phyloP scores from a whole-genome alignment of 176 grass and related monocot genomes.

The Aegilops umbellulata region DNA sequence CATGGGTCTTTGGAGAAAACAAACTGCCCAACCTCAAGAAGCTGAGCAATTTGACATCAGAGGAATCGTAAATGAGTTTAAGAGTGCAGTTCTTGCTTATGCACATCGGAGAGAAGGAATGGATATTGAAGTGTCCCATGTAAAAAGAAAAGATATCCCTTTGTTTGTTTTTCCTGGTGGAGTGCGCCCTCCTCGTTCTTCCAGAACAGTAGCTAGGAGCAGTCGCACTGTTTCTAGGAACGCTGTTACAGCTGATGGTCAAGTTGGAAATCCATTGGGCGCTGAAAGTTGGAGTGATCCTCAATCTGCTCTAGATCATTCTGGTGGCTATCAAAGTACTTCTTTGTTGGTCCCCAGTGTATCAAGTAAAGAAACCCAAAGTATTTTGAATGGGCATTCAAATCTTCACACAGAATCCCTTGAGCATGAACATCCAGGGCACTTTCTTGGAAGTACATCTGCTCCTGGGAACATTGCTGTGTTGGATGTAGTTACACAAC shows the following conservation, averaged over 20 bases:
- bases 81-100: constrained; percentile 55
- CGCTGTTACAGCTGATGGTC: constrained; percentile 40
- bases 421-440: constrained; percentile 21
- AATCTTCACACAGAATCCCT: constrained; percentile 27
- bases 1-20: constrained; percentile 82
- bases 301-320: constrained; percentile 28
- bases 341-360: constrained; percentile 2
- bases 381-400: constrained; percentile 30
- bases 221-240: constrained; percentile 25
- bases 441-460: constrained; percentile 15
- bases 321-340: constrained; percentile 28
- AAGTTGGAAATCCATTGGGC: constrained; percentile 28
- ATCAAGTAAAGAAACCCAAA: constrained; percentile 18
- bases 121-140: constrained; percentile 80
- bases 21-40: constrained; percentile 55
- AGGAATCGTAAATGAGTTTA: constrained; percentile 84
- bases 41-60: constrained; percentile 87
- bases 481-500: neutral
- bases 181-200: constrained; percentile 54
- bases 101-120: constrained; percentile 59
- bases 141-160: constrained; percentile 79
- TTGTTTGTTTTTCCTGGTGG: constrained; percentile 82
- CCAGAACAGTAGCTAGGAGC: constrained; percentile 30
- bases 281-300: constrained; percentile 5
- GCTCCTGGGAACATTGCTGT: constrained; percentile 1